Evolutionary conservation across 257 asterid species (phyloP).

Genomic region (Gentiana macrophylla): DNA sequence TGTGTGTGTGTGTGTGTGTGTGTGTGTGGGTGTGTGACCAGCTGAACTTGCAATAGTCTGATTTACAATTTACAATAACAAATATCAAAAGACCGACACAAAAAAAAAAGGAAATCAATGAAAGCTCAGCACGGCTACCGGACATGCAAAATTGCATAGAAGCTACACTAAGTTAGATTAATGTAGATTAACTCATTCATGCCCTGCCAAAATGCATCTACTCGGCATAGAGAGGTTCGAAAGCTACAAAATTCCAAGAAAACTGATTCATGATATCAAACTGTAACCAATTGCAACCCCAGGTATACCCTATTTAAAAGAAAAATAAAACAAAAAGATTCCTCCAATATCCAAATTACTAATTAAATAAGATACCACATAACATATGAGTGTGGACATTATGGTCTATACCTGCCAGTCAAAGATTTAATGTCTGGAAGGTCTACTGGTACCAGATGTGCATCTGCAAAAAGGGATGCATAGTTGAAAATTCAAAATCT

Average conservation of each 20-base stretch:
- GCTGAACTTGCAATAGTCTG: too few relatives aligned
- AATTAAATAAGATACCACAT: background rate
- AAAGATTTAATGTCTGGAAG: slow-evolving; percentile 72
- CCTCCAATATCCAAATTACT: background rate
- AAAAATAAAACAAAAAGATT: background rate
- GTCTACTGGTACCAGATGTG: slow-evolving; percentile 91
- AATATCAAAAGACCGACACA: too few relatives aligned
- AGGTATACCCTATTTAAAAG: background rate
- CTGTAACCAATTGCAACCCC: background rate
- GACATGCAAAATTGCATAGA: background rate
- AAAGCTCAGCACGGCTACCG: background rate
- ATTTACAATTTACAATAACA: too few relatives aligned
- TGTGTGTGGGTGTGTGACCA: too few relatives aligned
- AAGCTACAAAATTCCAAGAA: background rate
- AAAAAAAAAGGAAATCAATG: background rate
- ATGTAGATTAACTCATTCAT: background rate
- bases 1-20: too few relatives aligned
- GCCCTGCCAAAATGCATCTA: too few relatives aligned
- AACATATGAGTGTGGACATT: background rate
- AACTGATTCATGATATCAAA: background rate
- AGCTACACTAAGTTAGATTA: background rate
- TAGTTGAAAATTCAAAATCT: slow-evolving; percentile 1
- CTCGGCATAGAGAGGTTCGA: background rate
- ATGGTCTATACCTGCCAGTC: slow-evolving; percentile 53
- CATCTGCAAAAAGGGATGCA: slow-evolving; percentile 40